Conservation (phyloP, 805 yeast species). For the Barnettozyma pratensis region DNA sequence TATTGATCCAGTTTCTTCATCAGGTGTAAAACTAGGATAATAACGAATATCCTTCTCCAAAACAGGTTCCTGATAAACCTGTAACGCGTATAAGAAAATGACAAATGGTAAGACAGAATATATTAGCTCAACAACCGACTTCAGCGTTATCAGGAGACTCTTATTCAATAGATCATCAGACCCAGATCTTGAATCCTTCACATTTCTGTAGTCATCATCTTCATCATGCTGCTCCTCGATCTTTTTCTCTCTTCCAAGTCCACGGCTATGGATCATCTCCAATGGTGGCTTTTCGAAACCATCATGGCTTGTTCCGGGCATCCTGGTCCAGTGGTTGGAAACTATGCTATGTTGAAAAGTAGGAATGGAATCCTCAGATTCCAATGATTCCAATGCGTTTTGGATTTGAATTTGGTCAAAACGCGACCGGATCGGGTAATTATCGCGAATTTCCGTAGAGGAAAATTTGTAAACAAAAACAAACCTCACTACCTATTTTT, state of each 20-base stretch:
- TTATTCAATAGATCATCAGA: neutral
- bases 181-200: neutral
- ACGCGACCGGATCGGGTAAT: neutral
- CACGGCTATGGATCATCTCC: neutral
- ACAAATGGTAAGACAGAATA: slow-evolving; percentile 2
- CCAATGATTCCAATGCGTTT: neutral
- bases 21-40: slow-evolving; percentile 30
- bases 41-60: slow-evolving; percentile 15
- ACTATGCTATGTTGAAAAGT: too few species aligned
- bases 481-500: too few species aligned
- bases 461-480: neutral
- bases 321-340: too few species aligned
- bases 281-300: too few species aligned
- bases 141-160: neutral
- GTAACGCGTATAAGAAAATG: neutral
- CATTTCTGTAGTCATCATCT: neutral
- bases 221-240: neutral
- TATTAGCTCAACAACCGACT: neutral
- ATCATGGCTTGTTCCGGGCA: too few species aligned
- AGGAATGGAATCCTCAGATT: neutral
- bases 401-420: neutral
- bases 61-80: neutral
- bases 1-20: slow-evolving; percentile 24
- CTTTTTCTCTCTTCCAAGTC: neutral
- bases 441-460: neutral